Evolutionary conservation across 2,329 filamentous ascomycete species (phyloP), one percentile per base, ranked within the genome.

Genomic region (Xylaria sp.): DNA sequence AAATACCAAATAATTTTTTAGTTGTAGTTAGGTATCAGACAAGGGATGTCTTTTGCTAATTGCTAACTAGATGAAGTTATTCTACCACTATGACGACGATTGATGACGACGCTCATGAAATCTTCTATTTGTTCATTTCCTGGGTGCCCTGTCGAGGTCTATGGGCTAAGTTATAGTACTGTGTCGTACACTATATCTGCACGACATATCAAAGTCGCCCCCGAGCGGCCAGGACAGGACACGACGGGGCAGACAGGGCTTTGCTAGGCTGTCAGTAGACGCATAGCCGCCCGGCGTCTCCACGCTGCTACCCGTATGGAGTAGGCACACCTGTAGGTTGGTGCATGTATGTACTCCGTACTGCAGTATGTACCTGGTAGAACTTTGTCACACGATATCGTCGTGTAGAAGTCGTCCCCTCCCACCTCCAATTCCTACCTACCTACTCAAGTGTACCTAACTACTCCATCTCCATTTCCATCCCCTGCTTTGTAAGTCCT

Each of bases 201-300:
- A 44, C 15, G 10, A 44, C 39, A 44, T 18, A 18, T 13, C 34
- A 15, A 37, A 34, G n/a, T 56, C n/a, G 18, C 20, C 34, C 25
- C 52, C 31, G 8, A 13, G 9, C 23, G 25, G 41, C 18, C 44
- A 55, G 28, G 31, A n/a, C 31, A 23, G 31, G 52, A 63, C n/a
- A 46, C 15, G 18, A 39, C 10, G 3, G 25, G 50, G 25, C 25
- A 10, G 48, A 39, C 37, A 13, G n/a, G 66, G 34, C 28, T 50
- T 44, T 37, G 41, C 52, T 20, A 41, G 63, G 67, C 39, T 61
- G 56, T 63, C 31, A 67, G 60, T 74, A 75, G 75, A 73, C 73
- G 72, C 74, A 68, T 74, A 75, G 74, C 74, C 74, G 74, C 74
- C 73, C 67, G 50, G 64, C 63, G 56, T 66, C 63, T 59, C 31